phyloP scores from a whole-genome alignment of 225 moss, liverwort and hornwort species.

The Lunularia cruciata region DNA sequence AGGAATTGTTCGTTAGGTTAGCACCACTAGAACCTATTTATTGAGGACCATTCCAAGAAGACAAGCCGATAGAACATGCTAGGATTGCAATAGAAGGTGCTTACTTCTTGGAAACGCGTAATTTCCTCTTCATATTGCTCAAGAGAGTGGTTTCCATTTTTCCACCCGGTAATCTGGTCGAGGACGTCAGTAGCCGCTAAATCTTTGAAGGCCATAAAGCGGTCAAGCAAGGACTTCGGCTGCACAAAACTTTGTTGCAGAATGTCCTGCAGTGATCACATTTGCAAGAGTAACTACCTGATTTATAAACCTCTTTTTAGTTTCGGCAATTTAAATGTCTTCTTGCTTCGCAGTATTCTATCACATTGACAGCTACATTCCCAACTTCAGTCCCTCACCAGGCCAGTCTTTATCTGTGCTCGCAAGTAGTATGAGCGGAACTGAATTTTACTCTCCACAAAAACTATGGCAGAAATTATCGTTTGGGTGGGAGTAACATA shows the following conservation, averaged over 20 bases:
- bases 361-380: not conserved
- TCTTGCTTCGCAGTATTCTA: too few relatives aligned
- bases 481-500: too few relatives aligned
- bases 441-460: too few relatives aligned
- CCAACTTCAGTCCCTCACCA: not conserved
- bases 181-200: conserved; percentile 48
- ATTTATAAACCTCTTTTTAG: too few relatives aligned
- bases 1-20: too few relatives aligned
- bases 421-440: too few relatives aligned
- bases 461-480: too few relatives aligned
- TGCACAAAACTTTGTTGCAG: conserved; percentile 54
- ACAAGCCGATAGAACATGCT: too few relatives aligned
- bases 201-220: conserved; percentile 45
- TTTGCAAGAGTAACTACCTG: not conserved
- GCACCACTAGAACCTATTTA: too few relatives aligned
- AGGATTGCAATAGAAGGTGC: not conserved
- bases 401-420: not conserved
- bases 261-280: conserved; percentile 47
- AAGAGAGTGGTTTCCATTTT: conserved; percentile 52
- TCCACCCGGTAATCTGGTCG: conserved; percentile 45
- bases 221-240: conserved; percentile 47
- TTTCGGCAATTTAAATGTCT: too few relatives aligned
- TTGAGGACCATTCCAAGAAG: too few relatives aligned
- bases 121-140: conserved; percentile 62
- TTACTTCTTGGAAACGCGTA: conserved; percentile 48